These are phyloP conservation scores for Alternaria sp. DNA, from an alignment of 2,329 filamentous ascomycete genomes.

Conservation along the genomic window DNA sequence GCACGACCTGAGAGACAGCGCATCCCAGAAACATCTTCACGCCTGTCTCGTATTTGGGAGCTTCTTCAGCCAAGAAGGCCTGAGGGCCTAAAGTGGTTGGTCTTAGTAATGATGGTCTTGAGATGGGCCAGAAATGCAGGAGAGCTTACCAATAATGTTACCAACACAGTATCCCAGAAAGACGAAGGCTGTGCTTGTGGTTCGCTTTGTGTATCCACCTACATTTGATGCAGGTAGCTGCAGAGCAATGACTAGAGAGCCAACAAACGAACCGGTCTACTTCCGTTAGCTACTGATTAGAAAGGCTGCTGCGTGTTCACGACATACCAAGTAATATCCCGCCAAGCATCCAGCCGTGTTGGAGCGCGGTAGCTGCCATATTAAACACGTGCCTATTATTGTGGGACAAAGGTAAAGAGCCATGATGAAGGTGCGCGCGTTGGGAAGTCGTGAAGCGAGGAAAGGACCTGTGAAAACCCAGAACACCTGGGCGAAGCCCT, in stretches of 20 bases:
- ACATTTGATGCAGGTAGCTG: slow-evolving; percentile 62
- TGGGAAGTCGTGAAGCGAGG: slow-evolving; percentile 61
- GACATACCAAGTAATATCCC: slow-evolving; percentile 60
- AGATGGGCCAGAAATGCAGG: neutral
- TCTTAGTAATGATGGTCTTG: neutral
- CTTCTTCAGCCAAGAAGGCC: slow-evolving; percentile 57
- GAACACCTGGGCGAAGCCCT: slow-evolving; percentile 64
- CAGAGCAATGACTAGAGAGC: slow-evolving; percentile 62
- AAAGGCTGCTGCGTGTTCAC: neutral
- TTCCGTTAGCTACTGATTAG: slow-evolving; percentile 14
- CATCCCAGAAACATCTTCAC: slow-evolving; percentile 62
- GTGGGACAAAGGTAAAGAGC: slow-evolving; percentile 62
- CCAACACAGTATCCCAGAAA: slow-evolving; percentile 58
- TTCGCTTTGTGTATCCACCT: slow-evolving; percentile 47
- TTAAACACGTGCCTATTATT: slow-evolving; percentile 58
- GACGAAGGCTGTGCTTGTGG: slow-evolving; percentile 57
- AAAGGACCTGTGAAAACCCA: slow-evolving; percentile 64
- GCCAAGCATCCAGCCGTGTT: slow-evolving; percentile 60
- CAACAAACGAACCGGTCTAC: slow-evolving; percentile 56
- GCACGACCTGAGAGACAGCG: slow-evolving; percentile 53
- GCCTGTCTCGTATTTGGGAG: slow-evolving; percentile 62
- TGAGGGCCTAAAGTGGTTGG: slow-evolving; percentile 41
- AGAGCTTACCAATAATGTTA: slow-evolving; percentile 55
- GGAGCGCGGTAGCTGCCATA: slow-evolving; percentile 60
- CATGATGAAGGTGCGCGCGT: slow-evolving; percentile 64